phyloP scores from a whole-genome alignment of 1,284 basidiomycete genomes.

The Peniophora sp. region DNA sequence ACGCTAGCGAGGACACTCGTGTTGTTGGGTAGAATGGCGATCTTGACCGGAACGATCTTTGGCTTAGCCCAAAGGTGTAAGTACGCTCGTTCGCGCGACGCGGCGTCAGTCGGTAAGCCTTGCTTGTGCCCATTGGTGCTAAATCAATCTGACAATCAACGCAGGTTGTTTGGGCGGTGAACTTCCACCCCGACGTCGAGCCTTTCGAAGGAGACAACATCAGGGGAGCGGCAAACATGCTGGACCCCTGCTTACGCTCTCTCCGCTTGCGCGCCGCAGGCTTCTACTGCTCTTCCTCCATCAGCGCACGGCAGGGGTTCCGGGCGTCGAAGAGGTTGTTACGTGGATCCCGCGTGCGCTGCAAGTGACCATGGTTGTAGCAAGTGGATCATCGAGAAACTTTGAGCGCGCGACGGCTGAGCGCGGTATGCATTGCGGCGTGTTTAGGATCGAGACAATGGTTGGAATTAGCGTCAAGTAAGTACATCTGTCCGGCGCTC shows the following conservation, averaged over 20 bases:
- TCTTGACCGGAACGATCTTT: conserved; percentile 30
- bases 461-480: too few relatives aligned
- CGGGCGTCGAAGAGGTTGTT: too few relatives aligned
- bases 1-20: conserved; percentile 12
- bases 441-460: too few relatives aligned
- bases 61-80: conserved; percentile 26
- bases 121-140: too few relatives aligned
- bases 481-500: too few relatives aligned
- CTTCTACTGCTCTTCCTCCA: conserved; percentile 11
- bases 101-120: conserved; percentile 35
- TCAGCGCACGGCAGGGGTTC: too few relatives aligned
- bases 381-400: too few relatives aligned
- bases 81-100: conserved; percentile 16
- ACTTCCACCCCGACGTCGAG: conserved; percentile 35
- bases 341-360: too few relatives aligned
- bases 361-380: too few relatives aligned
- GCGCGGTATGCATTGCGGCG: too few relatives aligned
- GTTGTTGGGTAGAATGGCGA: conserved; percentile 36
- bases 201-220: conserved; percentile 41
- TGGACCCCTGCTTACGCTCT: conserved; percentile 41
- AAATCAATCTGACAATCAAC: too few relatives aligned
- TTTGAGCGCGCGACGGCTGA: too few relatives aligned
- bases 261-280: conserved; percentile 23
- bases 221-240: conserved; percentile 42
- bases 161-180: conserved; percentile 47